Evolutionary conservation across 2,329 filamentous ascomycete genomes (phyloP), one percentile per base, ranked within the genome.

Genomic region (Ophiocordyceps camponoti-floridani): DNA sequence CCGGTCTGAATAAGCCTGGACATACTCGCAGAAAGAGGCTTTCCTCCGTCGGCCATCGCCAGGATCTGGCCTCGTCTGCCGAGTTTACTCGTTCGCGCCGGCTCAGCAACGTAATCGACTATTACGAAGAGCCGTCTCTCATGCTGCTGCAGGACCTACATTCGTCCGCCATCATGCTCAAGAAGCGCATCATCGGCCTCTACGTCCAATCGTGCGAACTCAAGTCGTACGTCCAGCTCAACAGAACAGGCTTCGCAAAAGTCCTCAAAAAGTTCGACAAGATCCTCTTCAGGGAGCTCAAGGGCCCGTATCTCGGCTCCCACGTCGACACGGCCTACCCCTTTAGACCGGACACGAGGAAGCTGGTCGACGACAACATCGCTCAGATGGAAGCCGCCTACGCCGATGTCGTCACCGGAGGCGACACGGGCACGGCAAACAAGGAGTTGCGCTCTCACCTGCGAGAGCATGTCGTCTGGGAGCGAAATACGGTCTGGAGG

Each of bases 221-320:
- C 55, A 93, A 94, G 58, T 96, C 89, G 2, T 98, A 88, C 57
- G 80, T 88, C 45, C 89, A 96, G 65, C 76, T 98, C 49, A 98
- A 98, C 70, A 83, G 84, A 63, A 98, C 91, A 0, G 91, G 91
- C 12, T 98, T 98, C 64, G 77, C 81, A 56, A 98, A 98, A 64
- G 88, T 94, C 1, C 66, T 96, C 52, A 98, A 98, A 66, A 98
- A 98, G 62, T 98, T 91, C 57, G 91, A 98, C 70, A 98, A 98
- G 69, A 96, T 84, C 46, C 66, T 94, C 47, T 82, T 95, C 61
- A 80, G 81, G 51, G 80, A 80, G 53, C 68, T 96, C 45, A 87
- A 89, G 51, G 68, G 75, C 13, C 67, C 72, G 41, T 98, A 94
- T 59, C 77, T 95, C 61, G 72, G 76, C 46, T 66, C 75, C 30